Evolutionary conservation across 1,284 basidiomycete species (phyloP), one percentile per base, ranked within the genome.

Genomic region (Microbotryum violaceum): DNA sequence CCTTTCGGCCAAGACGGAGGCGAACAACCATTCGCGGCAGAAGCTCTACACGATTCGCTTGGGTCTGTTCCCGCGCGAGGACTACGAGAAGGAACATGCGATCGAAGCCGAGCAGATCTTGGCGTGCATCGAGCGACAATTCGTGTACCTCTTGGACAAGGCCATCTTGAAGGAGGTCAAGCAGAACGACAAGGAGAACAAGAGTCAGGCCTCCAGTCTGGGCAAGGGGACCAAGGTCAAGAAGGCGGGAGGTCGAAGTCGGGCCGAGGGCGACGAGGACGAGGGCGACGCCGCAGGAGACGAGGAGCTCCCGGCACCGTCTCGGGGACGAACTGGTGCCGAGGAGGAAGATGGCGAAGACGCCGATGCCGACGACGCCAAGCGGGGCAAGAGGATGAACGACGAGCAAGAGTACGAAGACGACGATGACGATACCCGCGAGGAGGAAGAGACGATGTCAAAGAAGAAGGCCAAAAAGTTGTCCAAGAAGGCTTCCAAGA

Each of bases 141-240:
- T 98, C 76, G 88, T 91, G 6, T 78, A 83, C n/a, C 82, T 82
- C 46, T 78, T 98, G 70, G 91, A 87, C 77, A 89, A 86, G 75
- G 91, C 96, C 76, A 87, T 97, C 71, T 78, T 84, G 62, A 77
- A 79, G 50, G 94, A 97, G 79, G 83, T 97, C 79, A 91, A 89
- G 77, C 88, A 85, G 73, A 81, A 91, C 42, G 84, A 87, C 66
- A 85, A 86, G 57, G 88, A 96, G 73, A 77, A 90, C 64, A 88
- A 83, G 73, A 83, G 81, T 69, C 92, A 97, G 76, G 85, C 87
- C 49, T 73, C 63, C 52, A 70, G 68, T 37, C 54, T 70, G n/a
- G 70, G 71, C 46, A 69, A 67, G 47, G 69, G 62, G 20, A 63
- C 60, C 49, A 58, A 62, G 63, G 56, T 59, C 21, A 46, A 49